Conservation (phyloP, 1,139 yeast species). For the Pichia sp. region DNA sequence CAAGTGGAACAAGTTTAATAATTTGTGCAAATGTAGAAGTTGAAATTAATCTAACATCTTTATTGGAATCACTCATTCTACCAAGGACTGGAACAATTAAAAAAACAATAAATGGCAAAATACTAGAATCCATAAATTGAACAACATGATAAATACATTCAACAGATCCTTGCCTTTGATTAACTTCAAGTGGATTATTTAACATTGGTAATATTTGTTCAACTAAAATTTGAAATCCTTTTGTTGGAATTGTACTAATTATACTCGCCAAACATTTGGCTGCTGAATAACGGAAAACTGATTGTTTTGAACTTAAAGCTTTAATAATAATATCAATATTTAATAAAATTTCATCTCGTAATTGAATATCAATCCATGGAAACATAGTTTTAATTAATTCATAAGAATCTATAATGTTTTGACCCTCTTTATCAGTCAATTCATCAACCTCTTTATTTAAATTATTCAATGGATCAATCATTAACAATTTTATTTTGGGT, state of each 20-base stretch:
- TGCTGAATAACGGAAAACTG: constrained; percentile 85
- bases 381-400: constrained; percentile 75
- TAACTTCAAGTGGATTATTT: constrained; percentile 69
- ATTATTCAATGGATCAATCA: constrained; percentile 58
- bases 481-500: constrained; percentile 61
- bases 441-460: constrained; percentile 33
- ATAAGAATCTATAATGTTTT: constrained; percentile 76
- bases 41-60: constrained; percentile 82
- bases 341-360: constrained; percentile 46
- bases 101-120: constrained; percentile 91
- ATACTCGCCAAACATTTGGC: constrained; percentile 86
- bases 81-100: constrained; percentile 94
- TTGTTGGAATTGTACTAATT: constrained; percentile 66
- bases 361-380: constrained; percentile 49
- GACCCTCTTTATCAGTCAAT: constrained; percentile 54
- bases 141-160: constrained; percentile 87
- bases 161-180: constrained; percentile 86
- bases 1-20: constrained; percentile 91
- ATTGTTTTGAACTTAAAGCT: constrained; percentile 61
- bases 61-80: constrained; percentile 94
- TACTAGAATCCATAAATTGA: constrained; percentile 77
- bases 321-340: constrained; percentile 46
- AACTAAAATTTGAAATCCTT: constrained; percentile 76
- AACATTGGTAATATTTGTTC: constrained; percentile 73
- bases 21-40: constrained; percentile 96